Base-by-base conservation (phyloP, 805 yeast genomes). In the Candida dajiaensis region DNA sequence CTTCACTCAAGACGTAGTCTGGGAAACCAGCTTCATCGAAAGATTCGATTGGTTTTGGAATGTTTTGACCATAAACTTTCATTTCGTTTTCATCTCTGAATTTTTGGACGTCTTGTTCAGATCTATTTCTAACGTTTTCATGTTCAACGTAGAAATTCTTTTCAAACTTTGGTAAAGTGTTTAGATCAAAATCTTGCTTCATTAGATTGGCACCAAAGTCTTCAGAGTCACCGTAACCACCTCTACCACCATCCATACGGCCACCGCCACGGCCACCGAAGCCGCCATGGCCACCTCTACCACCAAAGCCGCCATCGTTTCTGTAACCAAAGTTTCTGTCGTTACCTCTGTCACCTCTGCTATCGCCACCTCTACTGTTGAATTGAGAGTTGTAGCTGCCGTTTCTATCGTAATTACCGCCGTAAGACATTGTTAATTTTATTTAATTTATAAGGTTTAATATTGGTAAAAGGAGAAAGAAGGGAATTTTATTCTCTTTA, bases 11-110 rank as follows among this genome's bases (percentile, higher is more conserved):
- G 40, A 92, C 97, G 66, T 92, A 90, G 59, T 81, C 86, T 55
- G 99, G 99, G 79, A 94, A 92, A 41, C 97, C 97, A 64, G 97
- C 97, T 75, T 94, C 98, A 56, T 94, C 97, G 59, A 94, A 94
- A 42, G 78, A 61, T 57, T 92, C 83, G 63, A 94, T 85, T 61
- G 99, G 99, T 72, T 89, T 85, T 59, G 98, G 98, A 59, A 94
- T 88, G 56, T 89, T 85, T 42, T 72, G 65, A 59, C 99, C 99
- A 50, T 71, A 66, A 52, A 86, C 77, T 50, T 84, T 82, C 98
- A 94, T 94, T 62, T 89, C 92, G 67, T 83, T 75, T 59, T 81
- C 81, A 50, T 76, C 76, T 76, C 99, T 84, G 76, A 90, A 94
- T 40, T 71, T 75, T 23, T 63, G 68, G 55, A 94, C 77, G 49